Conservation (phyloP, 2,329 filamentous ascomycete genomes). For the Claviceps sp. region DNA sequence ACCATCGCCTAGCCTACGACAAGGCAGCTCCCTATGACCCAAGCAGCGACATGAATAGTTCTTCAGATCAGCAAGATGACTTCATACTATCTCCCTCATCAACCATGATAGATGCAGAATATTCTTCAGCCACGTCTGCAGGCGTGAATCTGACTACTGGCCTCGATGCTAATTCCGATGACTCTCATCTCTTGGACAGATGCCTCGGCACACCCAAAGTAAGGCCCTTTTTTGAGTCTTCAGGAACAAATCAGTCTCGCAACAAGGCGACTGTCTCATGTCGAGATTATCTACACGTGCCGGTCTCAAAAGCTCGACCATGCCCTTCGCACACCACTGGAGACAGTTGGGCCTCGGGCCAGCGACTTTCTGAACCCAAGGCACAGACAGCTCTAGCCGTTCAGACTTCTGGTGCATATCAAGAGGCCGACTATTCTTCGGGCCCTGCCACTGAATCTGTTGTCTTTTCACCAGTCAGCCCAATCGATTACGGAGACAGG, state of each 20-base stretch:
- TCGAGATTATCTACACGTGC: constrained; percentile 3
- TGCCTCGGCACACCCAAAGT: background rate
- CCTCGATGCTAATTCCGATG: background rate
- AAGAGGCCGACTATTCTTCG: background rate
- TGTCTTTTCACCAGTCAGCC: background rate
- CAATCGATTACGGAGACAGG: background rate
- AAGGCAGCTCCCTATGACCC: constrained; percentile 11
- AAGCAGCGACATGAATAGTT: background rate
- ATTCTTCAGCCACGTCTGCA: background rate
- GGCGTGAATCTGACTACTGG: background rate
- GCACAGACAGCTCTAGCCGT: background rate
- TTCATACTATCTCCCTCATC: constrained; percentile 5
- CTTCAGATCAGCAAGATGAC: background rate
- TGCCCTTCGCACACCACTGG: constrained; percentile 5
- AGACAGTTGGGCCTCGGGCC: background rate
- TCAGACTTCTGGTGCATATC: background rate
- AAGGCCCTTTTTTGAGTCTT: background rate
- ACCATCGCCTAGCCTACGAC: constrained; percentile 3
- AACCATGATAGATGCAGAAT: constrained; percentile 2
- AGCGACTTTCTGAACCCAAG: background rate
- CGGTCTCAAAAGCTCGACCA: constrained; percentile 12
- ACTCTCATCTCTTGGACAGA: background rate
- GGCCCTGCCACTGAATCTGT: background rate
- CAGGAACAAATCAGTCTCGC: background rate
- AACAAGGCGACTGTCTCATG: background rate